Evolutionary conservation across 768 basidiomycete genomes (phyloP), one percentile per base, ranked within the genome.

Genomic region (Leccinum subtestaceum): DNA sequence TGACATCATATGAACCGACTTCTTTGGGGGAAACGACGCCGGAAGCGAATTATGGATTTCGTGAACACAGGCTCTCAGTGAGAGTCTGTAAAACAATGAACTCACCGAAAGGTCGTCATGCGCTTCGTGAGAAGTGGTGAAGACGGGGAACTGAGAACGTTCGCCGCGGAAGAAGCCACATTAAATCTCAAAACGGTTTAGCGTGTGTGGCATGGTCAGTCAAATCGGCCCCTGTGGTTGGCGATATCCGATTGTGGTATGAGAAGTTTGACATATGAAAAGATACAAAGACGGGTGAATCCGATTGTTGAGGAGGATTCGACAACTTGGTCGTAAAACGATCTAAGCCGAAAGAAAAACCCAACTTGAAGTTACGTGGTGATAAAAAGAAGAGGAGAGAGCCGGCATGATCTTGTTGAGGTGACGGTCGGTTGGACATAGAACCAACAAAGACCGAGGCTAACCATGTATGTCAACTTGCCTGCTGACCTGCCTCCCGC

Each of bases 151-250:
- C 52, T 62, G 54, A 47, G 25, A 53, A 40, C 27, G 43, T 48
- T 55, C 43, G 19, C 40, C 27, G 46, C 47, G 54, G 34, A 64
- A 54, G 17, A 34, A 21, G 52, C 34, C 31, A 40, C 50, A 46
- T 47, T 47, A 52, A 52, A 12, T 31, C 54, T 62, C 23, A 10
- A 60, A 60, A 64, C 53, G 60, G 68, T 56, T 53, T 69, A 69
- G 69, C 25, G 69, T 40, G 13, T 53, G 49, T 29, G 27, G 56
- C 58, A 40, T 50, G 56, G 38, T 13, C 49, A 48, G 27, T 53
- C 57, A 49, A 53, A 55, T 53, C 1, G 29, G 58, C 19, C 45
- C 17, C 32, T 34, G 8, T n/a, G 23, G n/a, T 19, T 45, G 43
- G 36, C 34, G 48, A 46, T 38, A n/a, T 36, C 40, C 13, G 46